Evolutionary conservation across 768 basidiomycete species (phyloP), one percentile per base, ranked within the genome.

Genomic region (Pulveroboletus frians): DNA sequence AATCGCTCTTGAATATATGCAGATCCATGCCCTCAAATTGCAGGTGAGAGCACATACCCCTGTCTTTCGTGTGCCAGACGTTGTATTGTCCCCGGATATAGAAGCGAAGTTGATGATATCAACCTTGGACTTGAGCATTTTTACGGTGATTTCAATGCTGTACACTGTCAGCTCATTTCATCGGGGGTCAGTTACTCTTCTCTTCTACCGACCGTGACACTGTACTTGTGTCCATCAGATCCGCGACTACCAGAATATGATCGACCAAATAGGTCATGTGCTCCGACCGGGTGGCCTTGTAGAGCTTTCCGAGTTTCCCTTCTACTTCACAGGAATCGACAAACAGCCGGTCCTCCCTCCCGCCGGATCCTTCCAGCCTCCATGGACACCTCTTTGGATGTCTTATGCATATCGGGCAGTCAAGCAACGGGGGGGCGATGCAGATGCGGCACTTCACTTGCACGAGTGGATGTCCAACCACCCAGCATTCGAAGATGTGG

Each of bases 61-160:
- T 38, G 27, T 35, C 45, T 31, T 50, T 30, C 36, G 46, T 35
- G 44, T 43, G 18, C 48, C 13, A 29, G 45, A 55, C 45, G 37
- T 43, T 20, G 23, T 44, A 38, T 43, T 18, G 23, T 44, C 18
- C 43, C 43, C 51, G 26, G 43, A 44, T 59, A 26, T 54, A 89
- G 87, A 72, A 87, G 83, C 58, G 88, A 91, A 65, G 77, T 89
- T 8, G 88, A 90, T 62, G 88, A 91, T 62, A 81, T 90, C 62
- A 91, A 91, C 67, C 78, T 89, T 15, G 88, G 88, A 3, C 70
- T 91, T 20, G 85, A 89, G 56, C 88, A 91, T 68, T 89, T 82
- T 63, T 87, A 84, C 59, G 82, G 82, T 9, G 77, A 83, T 51
- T 90, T 89, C 68, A 77, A 90, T 58, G 83, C 84, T 14, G 84